phyloP scores from a whole-genome alignment of 495 filamentous ascomycete genomes.

The Tuber aestivum region DNA sequence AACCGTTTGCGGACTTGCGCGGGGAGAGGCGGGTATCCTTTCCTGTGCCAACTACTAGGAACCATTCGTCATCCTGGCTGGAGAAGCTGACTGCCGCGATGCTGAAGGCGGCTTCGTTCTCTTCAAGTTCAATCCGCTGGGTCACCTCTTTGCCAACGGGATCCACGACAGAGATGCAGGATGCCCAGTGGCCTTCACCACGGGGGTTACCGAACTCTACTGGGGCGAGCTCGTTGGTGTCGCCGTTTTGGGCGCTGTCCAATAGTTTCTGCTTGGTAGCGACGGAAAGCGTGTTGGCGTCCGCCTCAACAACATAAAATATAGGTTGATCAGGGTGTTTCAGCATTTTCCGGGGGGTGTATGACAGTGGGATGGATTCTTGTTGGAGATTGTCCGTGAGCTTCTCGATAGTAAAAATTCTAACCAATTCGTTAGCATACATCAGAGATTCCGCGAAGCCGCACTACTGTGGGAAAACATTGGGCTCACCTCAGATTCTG shows the following conservation, averaged over 20 bases:
- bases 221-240: constrained; percentile 60
- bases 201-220: constrained; percentile 87
- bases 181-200: constrained; percentile 82
- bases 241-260: constrained; percentile 60
- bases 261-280: constrained; percentile 65
- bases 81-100: constrained; percentile 76
- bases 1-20: constrained; percentile 67
- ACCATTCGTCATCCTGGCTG: constrained; percentile 80
- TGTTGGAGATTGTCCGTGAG: constrained; percentile 80
- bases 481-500: constrained; percentile 56
- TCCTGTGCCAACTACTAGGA: constrained; percentile 86
- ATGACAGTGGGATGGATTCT: constrained; percentile 78
- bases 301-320: constrained; percentile 90
- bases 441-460: constrained; percentile 11
- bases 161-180: constrained; percentile 85
- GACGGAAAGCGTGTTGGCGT: constrained; percentile 77
- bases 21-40: constrained; percentile 79
- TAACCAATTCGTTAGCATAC: not conserved
- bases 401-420: constrained; percentile 86
- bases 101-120: constrained; percentile 89
- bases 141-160: constrained; percentile 71
- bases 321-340: constrained; percentile 80
- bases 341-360: constrained; percentile 81
- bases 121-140: constrained; percentile 68
- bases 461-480: constrained; percentile 7